Percentiles rank a stretch among this genome's conserved stretches.
Evolutionary conservation across 257 asterid genomes (phyloP).

Genomic region (Cruciata laevipes): DNA sequence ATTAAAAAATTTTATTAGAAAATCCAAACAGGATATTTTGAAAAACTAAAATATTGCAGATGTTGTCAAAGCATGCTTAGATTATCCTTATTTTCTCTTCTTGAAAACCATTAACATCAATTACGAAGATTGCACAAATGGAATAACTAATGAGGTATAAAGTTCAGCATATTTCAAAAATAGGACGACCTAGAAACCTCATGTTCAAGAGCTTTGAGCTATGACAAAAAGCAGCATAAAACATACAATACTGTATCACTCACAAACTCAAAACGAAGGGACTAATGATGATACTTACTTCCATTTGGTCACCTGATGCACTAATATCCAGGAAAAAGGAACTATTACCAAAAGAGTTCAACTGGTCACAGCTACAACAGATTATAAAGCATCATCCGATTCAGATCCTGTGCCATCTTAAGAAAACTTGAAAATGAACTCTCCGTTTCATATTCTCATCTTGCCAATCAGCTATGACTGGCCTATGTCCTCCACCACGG

Average conservation of each 20-base stretch:
- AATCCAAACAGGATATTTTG: neutral
- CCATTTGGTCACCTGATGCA: constrained; percentile 31
- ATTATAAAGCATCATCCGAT: too few relatives aligned
- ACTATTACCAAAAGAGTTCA: constrained; percentile 29
- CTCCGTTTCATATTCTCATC: constrained; percentile 38
- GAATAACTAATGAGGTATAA: neutral
- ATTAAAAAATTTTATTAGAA: too few relatives aligned
- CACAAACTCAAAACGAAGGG: neutral
- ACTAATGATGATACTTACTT: constrained; percentile 32
- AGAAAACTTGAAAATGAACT: constrained; percentile 59
- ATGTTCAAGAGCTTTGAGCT: neutral
- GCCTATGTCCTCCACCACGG: constrained; percentile 28
- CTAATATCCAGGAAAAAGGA: constrained; percentile 10
- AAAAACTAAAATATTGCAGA: neutral
- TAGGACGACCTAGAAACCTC: constrained; percentile 2
- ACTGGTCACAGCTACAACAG: too few relatives aligned
- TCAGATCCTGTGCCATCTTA: too few relatives aligned
- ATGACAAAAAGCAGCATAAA: neutral
- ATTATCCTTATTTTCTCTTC: constrained; percentile 54
- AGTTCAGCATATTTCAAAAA: neutral
- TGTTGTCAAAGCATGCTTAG: neutral
- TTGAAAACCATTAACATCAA: constrained; percentile 25
- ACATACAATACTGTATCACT: neutral
- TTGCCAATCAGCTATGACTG: constrained; percentile 27
- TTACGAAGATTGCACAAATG: neutral